Evolutionary conservation across 1,284 basidiomycete genomes (phyloP), one percentile per base, ranked within the genome.

Genomic region (Ustilago curta): DNA sequence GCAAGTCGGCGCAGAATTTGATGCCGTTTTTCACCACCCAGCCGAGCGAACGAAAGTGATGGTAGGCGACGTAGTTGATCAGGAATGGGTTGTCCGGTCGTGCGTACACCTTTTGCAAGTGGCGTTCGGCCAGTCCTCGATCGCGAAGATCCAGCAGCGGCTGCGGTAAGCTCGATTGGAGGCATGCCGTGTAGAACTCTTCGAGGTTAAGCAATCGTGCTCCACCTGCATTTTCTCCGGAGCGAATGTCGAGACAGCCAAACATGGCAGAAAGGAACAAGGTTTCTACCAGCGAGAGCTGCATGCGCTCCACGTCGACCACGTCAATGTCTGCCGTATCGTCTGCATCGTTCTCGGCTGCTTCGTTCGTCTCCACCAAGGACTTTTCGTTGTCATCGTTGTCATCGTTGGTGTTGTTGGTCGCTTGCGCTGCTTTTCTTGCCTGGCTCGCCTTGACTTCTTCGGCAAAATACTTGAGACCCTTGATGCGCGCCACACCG

Each of bases 21-120:
- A 97, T 91, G 3, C 97, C 97, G 25, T 90, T 90, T 85, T 95
- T 94, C 68, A 97, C 91, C 18, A 97, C 93, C 97, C 97, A 99
- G n/a, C 97, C 97, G 5, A 99, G 88, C 2, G 95, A 94, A 21
- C 96, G 90, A 84, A 93, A 99, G 86, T 99, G 94, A 84, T 99
- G 96, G 83, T 96, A 97, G 8, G 90, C 91, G 52, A 91, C 90
- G 82, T 98, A 99, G 77, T 93, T 89, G 39, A 99, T 88, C 37
- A 99, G 87, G 86, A 97, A 95, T 0, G 95, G 95, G 83, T 97
- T 97, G 86, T 98, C 95, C 50, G 87, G 86, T 27, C 83, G 70
- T 2, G 75, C 75, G 42, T 65, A 77, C 6, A 75, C 58, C 57
- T 55, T 51, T 21, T 50, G 40, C 9, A 75, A 59, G 45, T 71